These are phyloP conservation scores for Falciphora oryzae DNA, from an alignment of 2,329 filamentous ascomycete genomes.

Conservation along the genomic window DNA sequence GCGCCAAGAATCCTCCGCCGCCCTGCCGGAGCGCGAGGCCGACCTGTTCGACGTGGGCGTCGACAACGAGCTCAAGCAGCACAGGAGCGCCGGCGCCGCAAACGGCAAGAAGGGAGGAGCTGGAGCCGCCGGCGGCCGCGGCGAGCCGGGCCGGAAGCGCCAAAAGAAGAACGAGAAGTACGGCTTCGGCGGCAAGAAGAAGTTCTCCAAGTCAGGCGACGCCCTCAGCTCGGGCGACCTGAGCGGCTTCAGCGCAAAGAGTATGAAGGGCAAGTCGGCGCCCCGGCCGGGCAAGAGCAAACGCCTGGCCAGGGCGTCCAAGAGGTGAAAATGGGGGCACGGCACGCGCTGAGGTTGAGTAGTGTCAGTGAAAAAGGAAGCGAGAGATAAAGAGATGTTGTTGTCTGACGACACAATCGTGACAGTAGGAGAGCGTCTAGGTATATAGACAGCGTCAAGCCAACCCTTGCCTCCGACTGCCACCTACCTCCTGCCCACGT, in stretches of 20 bases:
- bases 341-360: not conserved
- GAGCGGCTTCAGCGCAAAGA: conserved; percentile 71
- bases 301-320: conserved; percentile 39
- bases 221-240: conserved; percentile 77
- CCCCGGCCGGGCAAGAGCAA: conserved; percentile 44
- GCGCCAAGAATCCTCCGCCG: conserved; percentile 65
- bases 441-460: too few species aligned
- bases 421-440: too few species aligned
- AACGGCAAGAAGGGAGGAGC: conserved; percentile 31
- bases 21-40: conserved; percentile 65
- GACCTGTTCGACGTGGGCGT: conserved; percentile 90
- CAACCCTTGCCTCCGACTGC: too few species aligned
- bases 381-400: too few species aligned
- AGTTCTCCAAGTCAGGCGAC: conserved; percentile 84
- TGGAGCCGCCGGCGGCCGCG: conserved; percentile 31
- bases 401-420: too few species aligned
- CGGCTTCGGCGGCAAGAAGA: conserved; percentile 95
- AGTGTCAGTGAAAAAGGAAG: too few species aligned
- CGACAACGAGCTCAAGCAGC: conserved; percentile 56
- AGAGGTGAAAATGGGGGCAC: conserved; percentile 22
- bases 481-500: too few species aligned
- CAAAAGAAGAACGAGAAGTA: conserved; percentile 93
- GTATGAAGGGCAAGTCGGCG: conserved; percentile 65
- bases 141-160: conserved; percentile 60
- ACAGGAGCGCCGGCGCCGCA: conserved; percentile 23